Evolutionary conservation across 192 early-diverging fungal species (phyloP), one percentile per base, ranked within the genome.

Genomic region (Backusella mclennaniae): DNA sequence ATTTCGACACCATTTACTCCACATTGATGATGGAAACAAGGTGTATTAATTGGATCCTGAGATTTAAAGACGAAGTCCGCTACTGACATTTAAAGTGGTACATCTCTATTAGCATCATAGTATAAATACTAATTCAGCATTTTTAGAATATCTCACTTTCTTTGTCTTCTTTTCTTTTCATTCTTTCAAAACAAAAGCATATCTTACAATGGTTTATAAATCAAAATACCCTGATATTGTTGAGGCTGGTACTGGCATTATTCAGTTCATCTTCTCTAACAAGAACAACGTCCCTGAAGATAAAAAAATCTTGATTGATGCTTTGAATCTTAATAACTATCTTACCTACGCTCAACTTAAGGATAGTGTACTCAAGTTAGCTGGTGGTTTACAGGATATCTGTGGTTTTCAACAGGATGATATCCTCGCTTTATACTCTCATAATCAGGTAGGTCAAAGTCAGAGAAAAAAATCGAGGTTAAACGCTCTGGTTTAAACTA

Each of bases 251-350:
- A 82, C 78, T 44, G 85, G 84, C 41, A 59, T 86, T 71, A 80
- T 82, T 49, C 78, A 82, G 9, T 87, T 82, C 39, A 56, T 83
- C 5, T 80, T 80, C 53, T 80, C 80, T 12, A 87, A 87, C 69
- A 77, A 71, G 3, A 80, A 84, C 67, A 44, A 72, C 19, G 78
- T 81, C 6, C 6, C 53, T 14, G 85, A 87, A 29, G 74, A 78
- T 0, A 74, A 84, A 23, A 77, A 72, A 21, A 59, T 87, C 36
- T 79, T 85, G 36, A 78, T 85, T 74, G 86, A 89, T 70, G 87
- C 76, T 26, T 19, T 68, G 17, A 35, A 74, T 5, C 75, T 76
- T 9, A 66, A 79, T 29, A 69, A 76, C 0, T 71, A 46, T 29
- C 82, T 84, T 35, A 82, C 79, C 19, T 85, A 72, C 66, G 84